phyloP scores from a whole-genome alignment of 177 flowering plant species.

The Tripterygium wilfordii region DNA sequence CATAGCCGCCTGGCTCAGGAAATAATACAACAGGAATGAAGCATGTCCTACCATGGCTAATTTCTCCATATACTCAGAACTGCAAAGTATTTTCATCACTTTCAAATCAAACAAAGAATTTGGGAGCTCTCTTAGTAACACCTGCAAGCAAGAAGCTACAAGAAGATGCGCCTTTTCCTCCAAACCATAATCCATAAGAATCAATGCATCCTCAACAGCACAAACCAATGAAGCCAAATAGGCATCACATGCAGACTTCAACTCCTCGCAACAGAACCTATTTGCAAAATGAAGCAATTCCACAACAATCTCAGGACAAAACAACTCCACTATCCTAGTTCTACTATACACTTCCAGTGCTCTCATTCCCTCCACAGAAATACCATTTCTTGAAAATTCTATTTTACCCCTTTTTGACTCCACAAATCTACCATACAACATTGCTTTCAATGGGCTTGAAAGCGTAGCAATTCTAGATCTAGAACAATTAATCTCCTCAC shows the following conservation, averaged over 20 bases:
- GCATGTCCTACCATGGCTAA: constrained; percentile 44
- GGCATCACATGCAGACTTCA: constrained; percentile 63
- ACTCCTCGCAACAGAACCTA: constrained; percentile 64
- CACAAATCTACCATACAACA: constrained; percentile 59
- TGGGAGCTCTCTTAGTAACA: constrained; percentile 64
- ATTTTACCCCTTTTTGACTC: constrained; percentile 50
- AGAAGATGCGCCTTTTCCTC: constrained; percentile 60
- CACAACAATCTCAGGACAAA: constrained; percentile 44
- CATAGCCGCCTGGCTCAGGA: constrained; percentile 67
- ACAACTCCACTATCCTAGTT: constrained; percentile 38
- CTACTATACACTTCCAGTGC: constrained; percentile 60
- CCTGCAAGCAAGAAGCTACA: constrained; percentile 72
- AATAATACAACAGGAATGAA: constrained; percentile 62
- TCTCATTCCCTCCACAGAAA: constrained; percentile 54
- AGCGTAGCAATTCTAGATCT: constrained; percentile 47
- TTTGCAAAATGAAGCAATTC: constrained; percentile 64
- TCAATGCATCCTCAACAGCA: constrained; percentile 46
- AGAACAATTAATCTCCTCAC: constrained; percentile 50
- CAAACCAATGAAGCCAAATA: constrained; percentile 48
- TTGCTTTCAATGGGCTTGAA: constrained; percentile 50
- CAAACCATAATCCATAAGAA: constrained; percentile 59
- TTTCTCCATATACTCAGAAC: constrained; percentile 41
- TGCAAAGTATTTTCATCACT: constrained; percentile 45
- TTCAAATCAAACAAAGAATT: constrained; percentile 31
- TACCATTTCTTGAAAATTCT: constrained; percentile 47